Evolutionary conservation across 345 rosid species (phyloP).

Genomic region (Gossypium anomalum): DNA sequence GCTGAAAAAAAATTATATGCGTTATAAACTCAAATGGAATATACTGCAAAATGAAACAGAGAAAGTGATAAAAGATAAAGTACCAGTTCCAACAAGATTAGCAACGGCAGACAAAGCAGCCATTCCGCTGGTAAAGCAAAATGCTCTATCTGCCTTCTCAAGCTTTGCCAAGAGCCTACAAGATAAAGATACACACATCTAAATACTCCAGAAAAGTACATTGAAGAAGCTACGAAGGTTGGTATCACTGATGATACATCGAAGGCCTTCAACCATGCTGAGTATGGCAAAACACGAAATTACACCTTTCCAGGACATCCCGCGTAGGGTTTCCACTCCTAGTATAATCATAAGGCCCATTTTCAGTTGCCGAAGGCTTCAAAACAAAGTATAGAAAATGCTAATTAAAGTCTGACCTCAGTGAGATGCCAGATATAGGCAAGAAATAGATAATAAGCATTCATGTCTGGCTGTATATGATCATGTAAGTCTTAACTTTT

Average conservation of each 20-base stretch:
- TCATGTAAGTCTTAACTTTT: background rate
- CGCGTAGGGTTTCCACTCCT: constrained; percentile 97
- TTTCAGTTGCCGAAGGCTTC: constrained; percentile 73
- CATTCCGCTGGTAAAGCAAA: constrained; percentile 98
- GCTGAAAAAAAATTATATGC: background rate
- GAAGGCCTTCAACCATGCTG: constrained; percentile 5
- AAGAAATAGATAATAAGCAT: background rate
- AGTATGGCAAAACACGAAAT: constrained; percentile 6
- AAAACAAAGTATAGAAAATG: constrained; percentile 17
- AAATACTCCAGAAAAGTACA: background rate
- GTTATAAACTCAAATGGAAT: background rate
- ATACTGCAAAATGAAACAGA: background rate
- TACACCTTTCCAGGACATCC: constrained; percentile 76
- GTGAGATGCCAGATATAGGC: background rate
- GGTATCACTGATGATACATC: background rate
- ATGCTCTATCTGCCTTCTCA: constrained; percentile 90
- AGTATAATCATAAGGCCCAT: constrained; percentile 91
- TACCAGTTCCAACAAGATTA: constrained; percentile 70
- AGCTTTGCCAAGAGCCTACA: constrained; percentile 84
- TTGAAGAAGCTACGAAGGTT: background rate
- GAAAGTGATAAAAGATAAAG: background rate
- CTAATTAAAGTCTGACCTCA: background rate
- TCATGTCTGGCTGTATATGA: background rate
- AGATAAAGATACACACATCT: constrained; percentile 4
- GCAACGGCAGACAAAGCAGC: constrained; percentile 88